phyloP scores from a whole-genome alignment of 345 rosid genomes.

The Kandelia obovata region DNA sequence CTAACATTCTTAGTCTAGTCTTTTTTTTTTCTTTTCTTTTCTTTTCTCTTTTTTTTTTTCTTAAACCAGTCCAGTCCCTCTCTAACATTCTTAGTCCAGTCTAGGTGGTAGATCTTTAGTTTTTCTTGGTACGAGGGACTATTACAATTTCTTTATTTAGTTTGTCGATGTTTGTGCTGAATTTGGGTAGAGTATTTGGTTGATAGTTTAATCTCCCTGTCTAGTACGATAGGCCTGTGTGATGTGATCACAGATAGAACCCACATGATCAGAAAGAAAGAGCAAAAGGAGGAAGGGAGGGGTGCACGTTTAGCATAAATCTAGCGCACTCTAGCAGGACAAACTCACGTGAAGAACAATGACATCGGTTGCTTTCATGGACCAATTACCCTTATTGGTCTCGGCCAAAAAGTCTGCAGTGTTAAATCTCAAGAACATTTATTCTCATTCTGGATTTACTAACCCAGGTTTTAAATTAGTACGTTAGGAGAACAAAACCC shows the following conservation, averaged over 20 bases:
- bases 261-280: neutral
- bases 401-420: constrained; percentile 5
- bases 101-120: neutral
- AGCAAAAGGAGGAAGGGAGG: neutral
- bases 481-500: constrained; percentile 2
- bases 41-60: no score
- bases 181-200: constrained; percentile 1
- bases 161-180: constrained; percentile 28
- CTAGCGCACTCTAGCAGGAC: constrained; percentile 24
- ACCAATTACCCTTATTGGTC: constrained; percentile 20
- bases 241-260: neutral
- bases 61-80: neutral
- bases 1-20: neutral
- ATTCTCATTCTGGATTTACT: neutral
- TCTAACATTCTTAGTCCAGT: neutral
- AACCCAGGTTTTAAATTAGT: neutral
- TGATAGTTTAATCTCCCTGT: neutral
- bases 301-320: constrained; percentile 32
- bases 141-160: constrained; percentile 11
- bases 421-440: neutral
- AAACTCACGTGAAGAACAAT: constrained; percentile 23
- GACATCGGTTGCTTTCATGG: constrained; percentile 15
- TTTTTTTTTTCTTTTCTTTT: no score
- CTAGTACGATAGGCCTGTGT: neutral
- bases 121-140: no score